phyloP scores from a whole-genome alignment of 192 early-diverging fungal genomes.

The Coemansia sp. region DNA sequence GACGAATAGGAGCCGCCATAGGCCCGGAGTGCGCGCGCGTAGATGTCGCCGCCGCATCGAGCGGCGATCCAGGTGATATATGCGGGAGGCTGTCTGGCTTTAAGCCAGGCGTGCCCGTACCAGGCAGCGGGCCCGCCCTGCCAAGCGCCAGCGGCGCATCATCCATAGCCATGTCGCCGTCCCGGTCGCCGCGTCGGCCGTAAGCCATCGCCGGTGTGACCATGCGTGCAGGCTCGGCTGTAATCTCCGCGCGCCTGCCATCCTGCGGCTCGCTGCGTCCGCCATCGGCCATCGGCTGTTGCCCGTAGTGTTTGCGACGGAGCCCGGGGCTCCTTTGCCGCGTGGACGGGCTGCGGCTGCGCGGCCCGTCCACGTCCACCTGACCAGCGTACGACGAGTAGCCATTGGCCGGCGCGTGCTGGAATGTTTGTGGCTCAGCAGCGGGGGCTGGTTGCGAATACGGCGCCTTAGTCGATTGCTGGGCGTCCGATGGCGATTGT shows the following conservation, averaged over 20 bases:
- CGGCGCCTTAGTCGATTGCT: conserved; percentile 17
- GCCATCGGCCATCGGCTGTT: conserved; percentile 11
- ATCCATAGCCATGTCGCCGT: conserved; percentile 39
- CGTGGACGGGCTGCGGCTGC: conserved; percentile 35
- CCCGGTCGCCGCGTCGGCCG: conserved; percentile 21
- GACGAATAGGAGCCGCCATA: conserved; percentile 44
- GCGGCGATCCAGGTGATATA: conserved; percentile 16
- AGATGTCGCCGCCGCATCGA: conserved; percentile 1
- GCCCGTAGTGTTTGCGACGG: conserved; percentile 15
- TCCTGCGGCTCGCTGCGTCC: not conserved
- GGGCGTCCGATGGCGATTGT: conserved; percentile 31
- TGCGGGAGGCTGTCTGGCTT: conserved; percentile 19
- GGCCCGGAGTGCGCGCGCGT: conserved; percentile 34
- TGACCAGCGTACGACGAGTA: conserved; percentile 24
- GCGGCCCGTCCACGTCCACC: not conserved
- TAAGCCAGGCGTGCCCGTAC: not conserved
- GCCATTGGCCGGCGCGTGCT: conserved; percentile 40
- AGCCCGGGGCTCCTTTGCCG: conserved; percentile 18
- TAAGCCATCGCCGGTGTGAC: not conserved
- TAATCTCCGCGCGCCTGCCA: not conserved
- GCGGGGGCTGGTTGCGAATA: conserved; percentile 19
- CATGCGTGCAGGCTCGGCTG: not conserved
- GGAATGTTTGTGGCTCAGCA: conserved; percentile 30
- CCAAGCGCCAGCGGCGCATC: conserved; percentile 11
- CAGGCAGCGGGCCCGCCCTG: not conserved